Conservation (phyloP, 345 rosid genomes). For the Ceriops decandra region DNA sequence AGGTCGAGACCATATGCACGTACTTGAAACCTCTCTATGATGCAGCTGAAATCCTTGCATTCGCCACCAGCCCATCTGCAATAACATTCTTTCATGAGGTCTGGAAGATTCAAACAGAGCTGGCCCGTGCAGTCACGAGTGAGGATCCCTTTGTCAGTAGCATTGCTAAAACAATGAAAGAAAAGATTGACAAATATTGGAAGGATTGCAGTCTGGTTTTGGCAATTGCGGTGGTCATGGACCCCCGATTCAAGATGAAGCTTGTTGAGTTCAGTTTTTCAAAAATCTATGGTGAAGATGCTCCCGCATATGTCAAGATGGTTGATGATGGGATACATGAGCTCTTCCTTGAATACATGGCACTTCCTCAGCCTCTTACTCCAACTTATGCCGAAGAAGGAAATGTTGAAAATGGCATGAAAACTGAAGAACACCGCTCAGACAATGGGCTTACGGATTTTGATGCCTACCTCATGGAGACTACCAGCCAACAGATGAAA, state of each 20-base stretch:
- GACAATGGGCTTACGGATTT: slow-evolving; percentile 74
- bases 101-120: slow-evolving; percentile 73
- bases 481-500: background rate
- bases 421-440: slow-evolving; percentile 38
- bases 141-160: slow-evolving; percentile 58
- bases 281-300: slow-evolving; percentile 69
- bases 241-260: slow-evolving; percentile 89
- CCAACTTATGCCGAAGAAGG: slow-evolving; percentile 59
- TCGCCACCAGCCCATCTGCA: slow-evolving; percentile 44
- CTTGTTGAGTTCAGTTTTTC: slow-evolving; percentile 86
- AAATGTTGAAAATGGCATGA: slow-evolving; percentile 25
- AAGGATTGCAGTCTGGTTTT: slow-evolving; percentile 76
- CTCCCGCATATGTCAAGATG: slow-evolving; percentile 47
- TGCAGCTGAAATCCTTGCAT: slow-evolving; percentile 49
- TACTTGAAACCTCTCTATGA: slow-evolving; percentile 69
- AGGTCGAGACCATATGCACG: slow-evolving; percentile 56
- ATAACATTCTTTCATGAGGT: slow-evolving; percentile 66
- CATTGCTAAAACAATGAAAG: slow-evolving; percentile 57
- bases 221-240: slow-evolving; percentile 85
- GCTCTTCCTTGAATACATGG: slow-evolving; percentile 68
- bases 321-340: slow-evolving; percentile 80
- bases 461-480: slow-evolving; percentile 64
- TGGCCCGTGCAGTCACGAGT: slow-evolving; percentile 42
- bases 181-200: slow-evolving; percentile 64
- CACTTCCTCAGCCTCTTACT: slow-evolving; percentile 60